phyloP scores from a whole-genome alignment of 495 filamentous ascomycete genomes.

The Staphylotrichum tortipilum region DNA sequence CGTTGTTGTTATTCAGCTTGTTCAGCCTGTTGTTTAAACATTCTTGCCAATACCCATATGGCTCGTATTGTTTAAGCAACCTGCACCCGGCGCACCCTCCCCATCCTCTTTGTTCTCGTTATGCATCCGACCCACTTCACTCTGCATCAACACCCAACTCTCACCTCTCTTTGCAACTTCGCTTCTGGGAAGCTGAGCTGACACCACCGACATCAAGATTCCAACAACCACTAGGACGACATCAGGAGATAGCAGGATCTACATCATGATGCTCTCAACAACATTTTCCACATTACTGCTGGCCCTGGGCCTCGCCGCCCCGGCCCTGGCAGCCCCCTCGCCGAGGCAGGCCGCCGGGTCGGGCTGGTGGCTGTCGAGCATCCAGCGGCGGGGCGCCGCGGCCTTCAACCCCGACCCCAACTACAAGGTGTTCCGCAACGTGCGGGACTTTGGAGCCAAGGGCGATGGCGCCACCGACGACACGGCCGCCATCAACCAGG shows the following conservation, averaged over 20 bases:
- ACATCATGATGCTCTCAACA: conserved; percentile 36
- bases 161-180: background rate
- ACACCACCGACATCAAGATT: background rate
- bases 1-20: too few species aligned
- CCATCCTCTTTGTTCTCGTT: background rate
- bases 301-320: conserved; percentile 27
- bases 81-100: background rate
- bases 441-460: conserved; percentile 56
- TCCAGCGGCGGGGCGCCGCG: conserved; percentile 60
- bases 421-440: conserved; percentile 81
- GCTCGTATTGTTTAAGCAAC: background rate
- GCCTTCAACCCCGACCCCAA: conserved; percentile 47
- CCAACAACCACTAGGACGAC: conserved; percentile 4
- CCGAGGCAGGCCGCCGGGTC: conserved; percentile 26
- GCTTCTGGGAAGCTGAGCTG: conserved; percentile 9
- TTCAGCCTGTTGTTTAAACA: too few species aligned
- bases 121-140: background rate
- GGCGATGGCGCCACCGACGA: conserved; percentile 78
- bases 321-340: conserved; percentile 24
- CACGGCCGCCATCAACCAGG: conserved; percentile 79
- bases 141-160: background rate
- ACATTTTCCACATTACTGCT: conserved; percentile 28
- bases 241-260: conserved; percentile 33
- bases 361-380: conserved; percentile 65
- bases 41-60: too few species aligned